A percentile compares a stretch with the other conserved stretches of the same genome.
Conservation (phyloP, 306 rosid species). For the Dalbergia cochinchinensis region DNA sequence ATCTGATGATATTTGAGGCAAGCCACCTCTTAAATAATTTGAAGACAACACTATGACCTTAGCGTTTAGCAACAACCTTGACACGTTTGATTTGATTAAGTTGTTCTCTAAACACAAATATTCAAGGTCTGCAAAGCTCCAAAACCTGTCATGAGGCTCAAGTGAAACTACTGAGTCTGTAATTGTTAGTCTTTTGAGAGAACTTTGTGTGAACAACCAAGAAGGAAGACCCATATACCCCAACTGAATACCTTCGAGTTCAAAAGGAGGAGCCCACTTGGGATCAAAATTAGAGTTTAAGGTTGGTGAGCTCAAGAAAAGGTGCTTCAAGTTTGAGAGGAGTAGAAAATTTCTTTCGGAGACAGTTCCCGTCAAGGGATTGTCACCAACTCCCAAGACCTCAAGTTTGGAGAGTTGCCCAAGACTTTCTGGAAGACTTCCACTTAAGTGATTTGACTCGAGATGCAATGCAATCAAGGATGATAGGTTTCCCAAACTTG, state of each 20-base stretch:
- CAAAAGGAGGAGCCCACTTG: neutral
- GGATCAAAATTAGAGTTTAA: neutral
- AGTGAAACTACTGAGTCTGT: neutral
- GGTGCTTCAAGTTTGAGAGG: neutral
- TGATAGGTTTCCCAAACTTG: constrained; percentile 11
- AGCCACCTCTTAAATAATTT: neutral
- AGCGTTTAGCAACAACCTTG: neutral
- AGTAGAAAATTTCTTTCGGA: neutral
- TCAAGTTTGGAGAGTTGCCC: too few species aligned
- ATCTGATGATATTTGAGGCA: constrained; percentile 7
- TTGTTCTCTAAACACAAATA: neutral
- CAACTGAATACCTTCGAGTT: neutral
- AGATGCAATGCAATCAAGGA: neutral
- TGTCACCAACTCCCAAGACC: neutral
- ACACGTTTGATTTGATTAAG: neutral
- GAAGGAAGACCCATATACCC: neutral
- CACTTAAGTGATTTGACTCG: too few species aligned
- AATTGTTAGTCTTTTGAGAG: neutral
- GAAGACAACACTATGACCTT: neutral
- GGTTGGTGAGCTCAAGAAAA: neutral
- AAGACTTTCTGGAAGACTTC: too few species aligned
- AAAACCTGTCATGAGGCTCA: neutral
- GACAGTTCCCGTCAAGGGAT: neutral
- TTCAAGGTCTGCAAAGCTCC: neutral
- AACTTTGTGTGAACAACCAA: neutral